Conservation (phyloP, 805 yeast species). For the Wickerhamomyces rabaulensis region DNA sequence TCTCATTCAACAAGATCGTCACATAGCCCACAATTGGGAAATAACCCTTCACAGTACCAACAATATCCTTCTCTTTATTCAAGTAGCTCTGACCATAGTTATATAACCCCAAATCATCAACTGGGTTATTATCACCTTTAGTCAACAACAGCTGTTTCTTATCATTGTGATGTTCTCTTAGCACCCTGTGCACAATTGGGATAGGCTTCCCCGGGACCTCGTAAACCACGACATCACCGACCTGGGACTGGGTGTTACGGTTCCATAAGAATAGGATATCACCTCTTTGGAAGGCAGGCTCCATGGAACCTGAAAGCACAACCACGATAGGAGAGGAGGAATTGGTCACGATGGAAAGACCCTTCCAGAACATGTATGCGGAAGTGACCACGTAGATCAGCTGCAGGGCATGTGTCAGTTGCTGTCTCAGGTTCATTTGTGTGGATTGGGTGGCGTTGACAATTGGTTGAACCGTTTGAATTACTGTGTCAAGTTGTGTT, state of each 20-base stretch:
- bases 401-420: conserved; percentile 60
- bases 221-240: conserved; percentile 94
- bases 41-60: conserved; percentile 91
- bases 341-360: conserved; percentile 67
- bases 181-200: conserved; percentile 95
- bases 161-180: conserved; percentile 69
- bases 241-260: conserved; percentile 56
- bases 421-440: conserved; percentile 53
- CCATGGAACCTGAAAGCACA: conserved; percentile 97
- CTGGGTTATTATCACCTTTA: conserved; percentile 94
- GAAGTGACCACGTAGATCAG: conserved; percentile 78
- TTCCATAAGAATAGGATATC: conserved; percentile 92
- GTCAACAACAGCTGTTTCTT: conserved; percentile 71
- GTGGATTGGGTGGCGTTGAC: neutral
- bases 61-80: conserved; percentile 69
- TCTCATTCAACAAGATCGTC: conserved; percentile 88
- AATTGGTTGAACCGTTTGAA: too few species aligned
- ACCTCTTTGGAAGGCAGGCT: conserved; percentile 98
- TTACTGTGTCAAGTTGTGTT: too few species aligned
- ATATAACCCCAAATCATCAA: conserved; percentile 84
- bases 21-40: conserved; percentile 86
- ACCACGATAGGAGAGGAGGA: conserved; percentile 94
- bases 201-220: conserved; percentile 72
- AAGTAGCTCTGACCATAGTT: conserved; percentile 71
- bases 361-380: conserved; percentile 90